These are phyloP conservation scores for Yamadazyma atmosphaerica DNA, from an alignment of 1,139 yeast genomes.

Conservation along the genomic window DNA sequence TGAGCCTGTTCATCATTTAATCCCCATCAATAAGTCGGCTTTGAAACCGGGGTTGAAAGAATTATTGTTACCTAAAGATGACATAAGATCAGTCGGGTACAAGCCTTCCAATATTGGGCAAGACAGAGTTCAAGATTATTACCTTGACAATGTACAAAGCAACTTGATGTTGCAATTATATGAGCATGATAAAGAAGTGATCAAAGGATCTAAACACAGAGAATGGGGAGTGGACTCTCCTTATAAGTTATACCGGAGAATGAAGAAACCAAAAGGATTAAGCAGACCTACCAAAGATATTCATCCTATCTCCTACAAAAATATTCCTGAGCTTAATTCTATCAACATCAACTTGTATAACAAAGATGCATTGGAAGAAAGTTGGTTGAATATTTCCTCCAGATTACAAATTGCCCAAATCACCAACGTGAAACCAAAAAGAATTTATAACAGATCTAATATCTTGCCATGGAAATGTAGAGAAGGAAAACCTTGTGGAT, in stretches of 20 bases:
- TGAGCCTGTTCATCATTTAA: constrained; percentile 88
- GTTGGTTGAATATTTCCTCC: constrained; percentile 76
- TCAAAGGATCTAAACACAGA: constrained; percentile 73
- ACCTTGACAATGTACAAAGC: constrained; percentile 66
- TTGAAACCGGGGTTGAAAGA: constrained; percentile 71
- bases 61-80: constrained; percentile 64
- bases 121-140: constrained; percentile 82
- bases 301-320: constrained; percentile 60
- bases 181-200: constrained; percentile 55
- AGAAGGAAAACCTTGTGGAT: constrained; percentile 90
- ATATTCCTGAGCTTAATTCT: constrained; percentile 69
- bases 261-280: constrained; percentile 64
- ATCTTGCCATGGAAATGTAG: constrained; percentile 87
- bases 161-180: constrained; percentile 80
- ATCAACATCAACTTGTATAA: constrained; percentile 77
- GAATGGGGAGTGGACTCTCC: constrained; percentile 90
- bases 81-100: constrained; percentile 74
- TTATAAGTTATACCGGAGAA: constrained; percentile 80
- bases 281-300: constrained; percentile 72
- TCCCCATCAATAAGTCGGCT: constrained; percentile 68
- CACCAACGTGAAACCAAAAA: constrained; percentile 82
- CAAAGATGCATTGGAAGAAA: constrained; percentile 69
- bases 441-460: constrained; percentile 73
- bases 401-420: constrained; percentile 85
- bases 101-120: constrained; percentile 70